These are phyloP conservation scores for Colletotrichum limetticola DNA, from an alignment of 2,329 filamentous ascomycete genomes.

Conservation along the genomic window DNA sequence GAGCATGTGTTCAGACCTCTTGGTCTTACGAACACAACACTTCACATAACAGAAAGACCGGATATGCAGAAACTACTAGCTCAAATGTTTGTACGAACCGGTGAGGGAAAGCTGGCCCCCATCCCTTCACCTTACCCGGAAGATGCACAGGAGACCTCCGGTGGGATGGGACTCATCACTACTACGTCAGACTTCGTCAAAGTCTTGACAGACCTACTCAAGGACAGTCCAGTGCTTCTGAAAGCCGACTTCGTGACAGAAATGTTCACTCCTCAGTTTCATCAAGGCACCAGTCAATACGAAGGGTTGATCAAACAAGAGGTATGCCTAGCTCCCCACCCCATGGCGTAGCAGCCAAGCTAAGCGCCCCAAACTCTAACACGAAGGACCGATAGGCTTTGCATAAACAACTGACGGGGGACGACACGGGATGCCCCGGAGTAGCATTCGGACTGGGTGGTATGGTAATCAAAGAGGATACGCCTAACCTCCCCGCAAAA, in stretches of 20 bases:
- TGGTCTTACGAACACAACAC: too few relatives aligned
- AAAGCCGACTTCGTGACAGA: too few relatives aligned
- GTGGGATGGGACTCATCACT: conserved; percentile 2
- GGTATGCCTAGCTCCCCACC: background rate
- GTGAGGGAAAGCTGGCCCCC: background rate
- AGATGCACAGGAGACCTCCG: background rate
- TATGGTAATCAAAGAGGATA: background rate
- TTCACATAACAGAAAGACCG: too few relatives aligned
- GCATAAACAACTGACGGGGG: conserved; percentile 6
- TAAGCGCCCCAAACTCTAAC: background rate
- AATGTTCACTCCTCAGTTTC: conserved; percentile 4
- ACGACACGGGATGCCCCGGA: background rate
- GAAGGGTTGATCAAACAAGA: conserved; percentile 4
- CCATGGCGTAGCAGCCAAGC: background rate
- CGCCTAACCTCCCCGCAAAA: conserved; percentile 2
- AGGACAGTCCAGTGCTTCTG: too few relatives aligned
- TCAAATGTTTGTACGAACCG: too few relatives aligned
- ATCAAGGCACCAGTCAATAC: background rate
- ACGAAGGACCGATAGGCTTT: background rate
- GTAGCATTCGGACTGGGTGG: conserved; percentile 2
- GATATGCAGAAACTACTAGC: too few relatives aligned
- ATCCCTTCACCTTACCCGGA: background rate
- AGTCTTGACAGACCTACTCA: background rate
- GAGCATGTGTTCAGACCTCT: background rate
- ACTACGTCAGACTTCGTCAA: background rate